These are phyloP conservation scores for Orbilia quercus DNA, from an alignment of 2,329 filamentous ascomycete genomes.

Conservation along the genomic window DNA sequence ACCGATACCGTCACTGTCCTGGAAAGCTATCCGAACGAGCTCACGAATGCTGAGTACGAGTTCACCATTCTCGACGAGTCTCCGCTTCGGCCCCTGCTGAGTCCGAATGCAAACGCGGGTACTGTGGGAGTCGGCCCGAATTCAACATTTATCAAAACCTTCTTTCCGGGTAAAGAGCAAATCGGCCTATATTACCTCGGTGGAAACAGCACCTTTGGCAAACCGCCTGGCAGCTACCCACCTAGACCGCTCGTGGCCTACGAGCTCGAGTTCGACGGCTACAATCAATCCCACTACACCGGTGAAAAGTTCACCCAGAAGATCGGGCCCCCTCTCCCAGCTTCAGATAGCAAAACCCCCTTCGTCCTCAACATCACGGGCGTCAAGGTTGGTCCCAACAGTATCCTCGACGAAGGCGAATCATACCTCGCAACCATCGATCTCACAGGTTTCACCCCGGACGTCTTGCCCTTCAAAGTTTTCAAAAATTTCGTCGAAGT, in stretches of 20 bases:
- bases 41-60: constrained; percentile 6
- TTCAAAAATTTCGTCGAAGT: constrained; percentile 10
- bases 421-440: constrained; percentile 14
- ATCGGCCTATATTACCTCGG: constrained; percentile 25
- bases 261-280: constrained; percentile 34
- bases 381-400: neutral
- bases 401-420: constrained; percentile 1
- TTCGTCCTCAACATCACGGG: constrained; percentile 27
- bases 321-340: constrained; percentile 15
- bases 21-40: constrained; percentile 5
- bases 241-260: constrained; percentile 4
- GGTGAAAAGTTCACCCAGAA: constrained; percentile 18
- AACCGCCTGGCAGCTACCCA: constrained; percentile 5
- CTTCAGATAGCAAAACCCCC: constrained; percentile 15
- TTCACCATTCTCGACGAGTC: neutral
- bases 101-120: neutral
- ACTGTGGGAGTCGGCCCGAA: constrained; percentile 21
- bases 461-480: constrained; percentile 6
- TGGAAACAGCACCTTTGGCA: constrained; percentile 22
- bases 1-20: neutral
- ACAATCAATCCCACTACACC: constrained; percentile 19
- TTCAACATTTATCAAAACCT: constrained; percentile 30
- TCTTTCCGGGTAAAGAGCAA: constrained; percentile 32
- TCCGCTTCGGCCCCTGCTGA: no score
- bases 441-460: constrained; percentile 2